Evolutionary conservation across 176 grass and related monocot genomes (phyloP), one percentile per base, ranked within the genome.

Genomic region (Luzula sylvatica): DNA sequence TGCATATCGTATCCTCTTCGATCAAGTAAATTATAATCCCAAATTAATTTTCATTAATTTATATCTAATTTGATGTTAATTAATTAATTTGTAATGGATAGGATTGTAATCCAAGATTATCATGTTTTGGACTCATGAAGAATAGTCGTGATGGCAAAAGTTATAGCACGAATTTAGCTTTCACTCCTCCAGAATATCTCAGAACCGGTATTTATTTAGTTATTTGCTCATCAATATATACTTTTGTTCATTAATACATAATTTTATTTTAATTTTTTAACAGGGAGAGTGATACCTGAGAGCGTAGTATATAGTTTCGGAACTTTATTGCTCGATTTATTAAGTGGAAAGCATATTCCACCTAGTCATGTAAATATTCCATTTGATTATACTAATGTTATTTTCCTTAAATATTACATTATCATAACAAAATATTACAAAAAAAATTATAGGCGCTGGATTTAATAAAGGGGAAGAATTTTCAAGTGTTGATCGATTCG

Each of bases 41-140:
- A 15, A 15, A 11, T 27, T 61, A 13, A 12, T n/a, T 46, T 61
- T 24, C 26, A 51, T 3, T 20, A 21, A 17, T 11, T 21, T 51
- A 21, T 18, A 14, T 46, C 15, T 46, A 46, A 17, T 46, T 39
- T 38, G 26, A n/a, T 17, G 35, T 59, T 42, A 35, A 11, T 11
- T 22, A 51, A 46, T 16, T 46, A 13, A 46, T 15, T 46, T 46
- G 6, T 5, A 5, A 46, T 65, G n/a, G n/a, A 57, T 70, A 88
- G 87, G 79, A 86, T 66, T 73, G 77, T 26, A 79, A 82, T 68
- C 70, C 87, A 11, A 61, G 82, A 8, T 55, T 94, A 3, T 94
- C 87, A 29, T 94, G 87, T 67, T 94, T 94, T 47, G 87, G 87
- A 42, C 20, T 94, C 27, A 94, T 94, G 87, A 94, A 94, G 60